Percentiles rank a stretch among this genome's conserved stretches.
Evolutionary conservation across 192 early-diverging fungal species (phyloP).

Genomic region (Phycomyces nitens): DNA sequence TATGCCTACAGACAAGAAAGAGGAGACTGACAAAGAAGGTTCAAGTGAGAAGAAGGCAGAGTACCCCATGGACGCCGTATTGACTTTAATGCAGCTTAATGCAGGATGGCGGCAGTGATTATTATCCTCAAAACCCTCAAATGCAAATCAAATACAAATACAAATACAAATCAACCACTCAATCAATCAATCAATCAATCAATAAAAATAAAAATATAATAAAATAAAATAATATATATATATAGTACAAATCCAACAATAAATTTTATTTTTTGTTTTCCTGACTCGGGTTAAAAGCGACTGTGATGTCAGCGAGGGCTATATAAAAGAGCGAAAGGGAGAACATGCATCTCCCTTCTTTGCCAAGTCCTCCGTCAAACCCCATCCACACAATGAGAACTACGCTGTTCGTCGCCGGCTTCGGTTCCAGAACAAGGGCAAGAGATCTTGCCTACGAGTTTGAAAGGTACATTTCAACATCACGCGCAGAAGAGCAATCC

Average conservation of each 20-base stretch:
- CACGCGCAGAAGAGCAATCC: not conserved
- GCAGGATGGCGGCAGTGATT: constrained; percentile 38
- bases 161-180: too few relatives aligned
- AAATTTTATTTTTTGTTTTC: not conserved
- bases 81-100: constrained; percentile 47
- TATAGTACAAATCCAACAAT: too few relatives aligned
- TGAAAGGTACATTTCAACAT: constrained; percentile 67
- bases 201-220: too few relatives aligned
- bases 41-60: constrained; percentile 29
- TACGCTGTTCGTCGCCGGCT: constrained; percentile 84
- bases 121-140: too few relatives aligned
- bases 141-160: too few relatives aligned
- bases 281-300: not conserved
- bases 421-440: constrained; percentile 74
- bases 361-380: not conserved
- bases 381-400: constrained; percentile 20
- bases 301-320: not conserved
- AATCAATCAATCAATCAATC: too few relatives aligned
- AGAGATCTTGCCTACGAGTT: constrained; percentile 94
- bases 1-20: too few relatives aligned
- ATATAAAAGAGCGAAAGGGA: not conserved
- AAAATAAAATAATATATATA: too few relatives aligned
- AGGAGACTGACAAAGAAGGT: constrained; percentile 4
- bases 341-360: not conserved
- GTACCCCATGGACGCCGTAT: constrained; percentile 47